These are phyloP conservation scores for Hypocrella siamensis DNA, from an alignment of 2,329 filamentous ascomycete species.

Conservation along the genomic window DNA sequence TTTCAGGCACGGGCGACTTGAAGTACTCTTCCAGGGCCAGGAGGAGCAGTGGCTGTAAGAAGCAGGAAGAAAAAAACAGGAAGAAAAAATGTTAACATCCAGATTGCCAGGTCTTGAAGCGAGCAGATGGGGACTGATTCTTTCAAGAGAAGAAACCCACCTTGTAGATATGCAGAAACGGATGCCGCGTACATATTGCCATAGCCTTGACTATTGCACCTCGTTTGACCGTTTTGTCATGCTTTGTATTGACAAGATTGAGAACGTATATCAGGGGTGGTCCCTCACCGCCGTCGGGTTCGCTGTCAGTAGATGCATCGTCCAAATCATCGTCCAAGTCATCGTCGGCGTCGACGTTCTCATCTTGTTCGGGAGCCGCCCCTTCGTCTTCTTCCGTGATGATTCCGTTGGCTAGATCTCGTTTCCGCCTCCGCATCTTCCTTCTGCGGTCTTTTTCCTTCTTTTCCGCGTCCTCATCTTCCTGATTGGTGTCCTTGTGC, in stretches of 20 bases:
- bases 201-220: constrained; percentile 94
- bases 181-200: constrained; percentile 96
- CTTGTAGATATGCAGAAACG: constrained; percentile 98
- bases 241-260: constrained; percentile 95
- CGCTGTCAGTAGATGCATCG: constrained; percentile 39
- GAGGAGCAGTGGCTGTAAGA: constrained; percentile 64
- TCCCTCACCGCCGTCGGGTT: constrained; percentile 60
- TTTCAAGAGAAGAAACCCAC: constrained; percentile 34
- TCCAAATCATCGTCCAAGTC: constrained; percentile 30
- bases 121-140: no score
- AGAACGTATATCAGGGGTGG: constrained; percentile 92
- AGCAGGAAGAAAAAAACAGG: no score
- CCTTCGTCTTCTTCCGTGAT: constrained; percentile 27
- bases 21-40: constrained; percentile 95
- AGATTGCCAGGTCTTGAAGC: no score
- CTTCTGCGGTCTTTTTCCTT: constrained; percentile 38
- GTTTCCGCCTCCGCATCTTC: constrained; percentile 33
- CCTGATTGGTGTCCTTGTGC: constrained; percentile 80
- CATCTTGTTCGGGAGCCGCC: constrained; percentile 7
- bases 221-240: constrained; percentile 83
- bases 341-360: constrained; percentile 11
- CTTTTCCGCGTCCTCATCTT: constrained; percentile 63
- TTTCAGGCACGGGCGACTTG: constrained; percentile 76
- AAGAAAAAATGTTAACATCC: no score
- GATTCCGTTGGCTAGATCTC: constrained; percentile 33